Conservation (phyloP, 2,329 filamentous ascomycete genomes). For the Ceratocystis destructans region DNA sequence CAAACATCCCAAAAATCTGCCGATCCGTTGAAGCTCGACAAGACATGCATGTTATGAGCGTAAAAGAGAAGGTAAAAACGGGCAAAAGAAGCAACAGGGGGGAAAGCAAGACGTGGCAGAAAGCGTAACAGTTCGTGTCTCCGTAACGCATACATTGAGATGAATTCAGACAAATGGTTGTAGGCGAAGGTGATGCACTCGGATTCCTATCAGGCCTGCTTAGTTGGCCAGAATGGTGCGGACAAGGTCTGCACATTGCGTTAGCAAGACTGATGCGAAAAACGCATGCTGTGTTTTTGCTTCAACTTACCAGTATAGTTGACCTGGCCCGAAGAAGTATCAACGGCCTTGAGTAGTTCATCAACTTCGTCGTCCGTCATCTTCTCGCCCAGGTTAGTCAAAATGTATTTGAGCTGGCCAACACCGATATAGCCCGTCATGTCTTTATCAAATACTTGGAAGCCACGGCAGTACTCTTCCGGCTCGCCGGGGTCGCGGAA, state of each 20-base stretch:
- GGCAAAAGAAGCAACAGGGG: background rate
- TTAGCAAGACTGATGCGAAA: conserved; percentile 11
- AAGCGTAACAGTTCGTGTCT: conserved; percentile 18
- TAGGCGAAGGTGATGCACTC: conserved; percentile 7
- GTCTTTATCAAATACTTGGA: conserved; percentile 99
- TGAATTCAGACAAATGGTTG: conserved; percentile 7
- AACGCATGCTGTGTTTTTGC: background rate
- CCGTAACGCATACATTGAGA: conserved; percentile 8
- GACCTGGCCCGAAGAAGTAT: conserved; percentile 90
- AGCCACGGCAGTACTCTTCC: conserved; percentile 95
- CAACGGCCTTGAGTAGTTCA: conserved; percentile 94
- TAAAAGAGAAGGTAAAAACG: conserved; percentile 2
- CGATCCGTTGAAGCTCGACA: background rate
- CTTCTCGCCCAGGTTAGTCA: conserved; percentile 97
- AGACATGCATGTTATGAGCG: background rate
- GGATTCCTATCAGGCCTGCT: conserved; percentile 19
- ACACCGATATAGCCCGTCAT: conserved; percentile 97
- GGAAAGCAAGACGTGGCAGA: background rate
- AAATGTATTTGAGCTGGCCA: conserved; percentile 91
- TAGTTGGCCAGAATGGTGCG: conserved; percentile 78
- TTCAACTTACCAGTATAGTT: conserved; percentile 76
- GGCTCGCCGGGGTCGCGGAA: conserved; percentile 97
- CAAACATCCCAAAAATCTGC: conserved; percentile 6
- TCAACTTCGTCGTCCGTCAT: conserved; percentile 99
- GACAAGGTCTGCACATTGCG: conserved; percentile 51